Conservation (phyloP, 441 rosid genomes). For the Corymbia calophylla region DNA sequence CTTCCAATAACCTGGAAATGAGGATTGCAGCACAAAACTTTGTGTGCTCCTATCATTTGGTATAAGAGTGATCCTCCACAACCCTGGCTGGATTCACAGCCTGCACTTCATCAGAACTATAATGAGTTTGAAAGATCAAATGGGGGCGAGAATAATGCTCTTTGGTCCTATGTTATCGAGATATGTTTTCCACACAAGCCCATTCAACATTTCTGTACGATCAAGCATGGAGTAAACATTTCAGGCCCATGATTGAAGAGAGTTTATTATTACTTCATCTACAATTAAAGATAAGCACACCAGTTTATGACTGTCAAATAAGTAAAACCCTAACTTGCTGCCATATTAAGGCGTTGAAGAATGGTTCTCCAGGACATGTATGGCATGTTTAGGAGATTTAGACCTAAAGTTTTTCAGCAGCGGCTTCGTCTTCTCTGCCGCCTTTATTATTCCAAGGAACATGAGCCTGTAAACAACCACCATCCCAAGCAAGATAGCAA, state of each 20-base stretch:
- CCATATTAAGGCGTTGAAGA: background rate
- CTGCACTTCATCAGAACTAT: background rate
- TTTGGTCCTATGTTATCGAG: background rate
- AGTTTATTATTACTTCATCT: background rate
- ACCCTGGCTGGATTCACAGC: background rate
- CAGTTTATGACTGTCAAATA: background rate
- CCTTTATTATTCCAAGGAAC: conserved; percentile 23
- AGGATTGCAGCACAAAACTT: background rate
- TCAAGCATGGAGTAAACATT: background rate
- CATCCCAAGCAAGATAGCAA: conserved; percentile 35
- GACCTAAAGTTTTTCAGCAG: conserved; percentile 8
- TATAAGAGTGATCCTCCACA: background rate
- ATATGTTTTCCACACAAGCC: background rate
- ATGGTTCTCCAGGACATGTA: conserved; percentile 5
- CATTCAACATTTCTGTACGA: background rate
- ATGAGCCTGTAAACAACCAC: conserved; percentile 25
- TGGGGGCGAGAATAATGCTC: background rate
- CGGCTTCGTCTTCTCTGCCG: conserved; percentile 33
- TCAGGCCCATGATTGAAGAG: background rate
- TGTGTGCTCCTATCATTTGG: background rate
- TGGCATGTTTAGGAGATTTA: background rate
- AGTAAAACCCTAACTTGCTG: background rate
- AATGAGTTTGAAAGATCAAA: background rate
- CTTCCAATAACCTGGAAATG: background rate
- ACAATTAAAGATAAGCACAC: background rate